These are phyloP conservation scores for Trichosporon sp. DNA, from an alignment of 1,284 basidiomycete species.

Conservation along the genomic window DNA sequence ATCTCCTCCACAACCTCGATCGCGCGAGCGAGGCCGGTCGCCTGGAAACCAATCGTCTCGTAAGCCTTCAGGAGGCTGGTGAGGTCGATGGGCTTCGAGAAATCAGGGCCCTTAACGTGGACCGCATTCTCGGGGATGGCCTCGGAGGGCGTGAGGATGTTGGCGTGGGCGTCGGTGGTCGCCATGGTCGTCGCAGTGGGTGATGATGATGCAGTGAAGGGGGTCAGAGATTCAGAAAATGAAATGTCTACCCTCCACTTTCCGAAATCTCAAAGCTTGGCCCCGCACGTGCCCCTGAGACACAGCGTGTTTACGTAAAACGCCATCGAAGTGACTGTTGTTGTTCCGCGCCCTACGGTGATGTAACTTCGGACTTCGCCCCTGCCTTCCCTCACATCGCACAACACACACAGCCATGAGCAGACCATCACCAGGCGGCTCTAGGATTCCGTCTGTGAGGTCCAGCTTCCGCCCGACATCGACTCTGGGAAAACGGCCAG, in stretches of 20 bases:
- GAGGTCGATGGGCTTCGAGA: slow-evolving; percentile 71
- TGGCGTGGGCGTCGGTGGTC: slow-evolving; percentile 59
- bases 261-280: slow-evolving; percentile 21
- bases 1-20: slow-evolving; percentile 61
- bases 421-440: slow-evolving; percentile 15
- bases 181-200: slow-evolving; percentile 23
- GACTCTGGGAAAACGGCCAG: slow-evolving; percentile 33
- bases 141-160: slow-evolving; percentile 76
- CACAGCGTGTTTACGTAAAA: not conserved
- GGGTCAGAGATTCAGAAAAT: not conserved
- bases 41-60: slow-evolving; percentile 92
- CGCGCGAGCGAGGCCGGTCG: slow-evolving; percentile 83
- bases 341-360: not conserved
- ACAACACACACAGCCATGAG: not conserved
- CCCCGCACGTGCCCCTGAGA: slow-evolving; percentile 7
- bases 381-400: not conserved
- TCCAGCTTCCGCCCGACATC: slow-evolving; percentile 26
- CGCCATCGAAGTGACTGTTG: not conserved
- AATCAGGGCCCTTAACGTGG: slow-evolving; percentile 83
- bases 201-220: not conserved
- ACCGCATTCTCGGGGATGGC: slow-evolving; percentile 72
- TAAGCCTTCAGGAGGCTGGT: slow-evolving; percentile 75
- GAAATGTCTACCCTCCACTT: not conserved
- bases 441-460: slow-evolving; percentile 12
- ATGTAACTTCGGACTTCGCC: slow-evolving; percentile 7